Base-by-base conservation (phyloP, 495 filamentous ascomycete genomes). In the Talaromyces wortmannii region DNA sequence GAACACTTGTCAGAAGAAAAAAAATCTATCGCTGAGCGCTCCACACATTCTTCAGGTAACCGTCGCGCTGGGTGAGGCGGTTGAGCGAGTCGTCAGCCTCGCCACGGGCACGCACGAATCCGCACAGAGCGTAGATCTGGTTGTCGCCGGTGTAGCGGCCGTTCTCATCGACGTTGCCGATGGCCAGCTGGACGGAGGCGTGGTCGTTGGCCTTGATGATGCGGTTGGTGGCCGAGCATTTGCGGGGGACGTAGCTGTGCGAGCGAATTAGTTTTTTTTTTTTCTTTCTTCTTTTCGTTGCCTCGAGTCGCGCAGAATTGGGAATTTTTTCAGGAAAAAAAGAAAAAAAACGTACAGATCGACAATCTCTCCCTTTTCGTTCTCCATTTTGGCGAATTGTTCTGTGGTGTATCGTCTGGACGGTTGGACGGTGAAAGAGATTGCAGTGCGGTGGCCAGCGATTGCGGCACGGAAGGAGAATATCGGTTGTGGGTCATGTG, bases 161-260 rank as follows among this genome's bases (percentile, higher is more conserved):
- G 78, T 89, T 89, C 78, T 97, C 92, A 77, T 96, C 91, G 66
- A 96, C 87, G 75, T 95, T 92, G 73, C 88, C 91, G 71, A 96
- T 80, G 63, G 85, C 77, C 48, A 95, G 88, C 80, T 96, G 88
- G 63, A 91, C 92, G 53, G 88, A 91, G 64, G 88, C 90, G 81
- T 95, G 90, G 78, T 95, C 94, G 79, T 97, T 96, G 80, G 94
- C 89, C 82, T 96, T 96, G 85, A 97, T 96, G 84, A 97, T 96
- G 77, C 89, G 85, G 87, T 89, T 89, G 75, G 89, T 92, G 67
- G 89, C 90, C 74, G 83, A 88, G 87, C 90, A 92, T 84, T 92
- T 99, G 83, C 94, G 91, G 75, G 95, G 92, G 81, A 97, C 91
- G 83, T 97, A 97, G 75, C 91, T 96, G 71, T 30, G 57, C 52